These are phyloP conservation scores for Cryptosporidium meleagridis DNA, from an alignment of 169 alveolate species.

Conservation along the genomic window DNA sequence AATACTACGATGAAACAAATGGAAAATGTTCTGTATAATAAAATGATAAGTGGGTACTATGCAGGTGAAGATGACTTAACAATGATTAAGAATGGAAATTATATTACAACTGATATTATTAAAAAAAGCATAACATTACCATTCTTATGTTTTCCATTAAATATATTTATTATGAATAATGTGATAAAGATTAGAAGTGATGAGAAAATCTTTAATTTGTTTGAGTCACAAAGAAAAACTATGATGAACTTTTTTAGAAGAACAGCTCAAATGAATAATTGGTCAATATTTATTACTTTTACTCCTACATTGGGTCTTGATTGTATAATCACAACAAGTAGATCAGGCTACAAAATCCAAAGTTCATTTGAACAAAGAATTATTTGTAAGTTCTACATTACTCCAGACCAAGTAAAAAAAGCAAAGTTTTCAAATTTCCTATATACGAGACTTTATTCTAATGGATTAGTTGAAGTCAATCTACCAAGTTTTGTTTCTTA, in stretches of 20 bases:
- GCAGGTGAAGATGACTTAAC: slow-evolving; percentile 16
- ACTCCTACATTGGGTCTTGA: slow-evolving; percentile 55
- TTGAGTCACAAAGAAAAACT: slow-evolving; percentile 16
- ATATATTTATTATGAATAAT: neutral
- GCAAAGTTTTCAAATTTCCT: slow-evolving; percentile 24
- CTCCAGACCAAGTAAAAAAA: slow-evolving; percentile 39
- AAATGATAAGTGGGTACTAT: slow-evolving; percentile 9
- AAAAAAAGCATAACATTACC: slow-evolving; percentile 48
- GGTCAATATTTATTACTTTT: slow-evolving; percentile 18
- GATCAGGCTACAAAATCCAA: neutral
- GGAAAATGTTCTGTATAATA: slow-evolving; percentile 2
- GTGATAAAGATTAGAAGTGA: slow-evolving; percentile 15
- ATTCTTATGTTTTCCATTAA: neutral
- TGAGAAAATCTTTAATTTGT: slow-evolving; percentile 10
- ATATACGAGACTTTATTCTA: slow-evolving; percentile 40
- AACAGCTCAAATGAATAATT: slow-evolving; percentile 9
- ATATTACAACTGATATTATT: slow-evolving; percentile 25
- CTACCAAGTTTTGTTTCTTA: slow-evolving; percentile 25
- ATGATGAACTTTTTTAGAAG: neutral
- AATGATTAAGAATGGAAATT: neutral
- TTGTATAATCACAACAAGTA: slow-evolving; percentile 25
- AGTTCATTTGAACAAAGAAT: slow-evolving; percentile 11
- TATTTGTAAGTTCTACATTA: slow-evolving; percentile 52
- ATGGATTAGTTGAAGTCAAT: slow-evolving; percentile 47
- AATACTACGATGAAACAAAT: slow-evolving; percentile 16